Conservation (phyloP, 768 basidiomycete genomes). For the Pulveroboletus sp. region DNA sequence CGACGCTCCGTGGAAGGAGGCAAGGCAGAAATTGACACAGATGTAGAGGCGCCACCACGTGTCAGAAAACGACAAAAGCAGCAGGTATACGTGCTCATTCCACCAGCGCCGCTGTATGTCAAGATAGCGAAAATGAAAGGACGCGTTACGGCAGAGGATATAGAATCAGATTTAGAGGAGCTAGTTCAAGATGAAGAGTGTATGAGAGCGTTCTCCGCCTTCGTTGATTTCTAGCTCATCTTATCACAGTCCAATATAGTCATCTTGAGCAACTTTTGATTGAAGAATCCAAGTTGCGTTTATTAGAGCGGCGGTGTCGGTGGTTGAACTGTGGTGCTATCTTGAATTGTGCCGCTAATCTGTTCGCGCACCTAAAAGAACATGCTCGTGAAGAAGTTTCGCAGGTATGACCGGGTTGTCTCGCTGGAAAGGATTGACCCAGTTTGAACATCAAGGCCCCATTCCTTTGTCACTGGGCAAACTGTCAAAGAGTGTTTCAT, state of each 20-base stretch:
- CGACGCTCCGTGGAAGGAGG: slow-evolving; percentile 16
- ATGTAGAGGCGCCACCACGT: neutral
- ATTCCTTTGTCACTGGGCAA: slow-evolving; percentile 54
- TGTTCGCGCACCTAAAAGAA: slow-evolving; percentile 48
- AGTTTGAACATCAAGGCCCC: slow-evolving; percentile 29
- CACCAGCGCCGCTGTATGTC: slow-evolving; percentile 23
- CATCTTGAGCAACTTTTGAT: slow-evolving; percentile 42
- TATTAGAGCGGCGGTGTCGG: slow-evolving; percentile 49
- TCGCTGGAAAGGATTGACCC: neutral
- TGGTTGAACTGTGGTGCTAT: slow-evolving; percentile 59
- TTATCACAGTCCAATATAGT: slow-evolving; percentile 38
- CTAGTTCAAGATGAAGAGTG: slow-evolving; percentile 26
- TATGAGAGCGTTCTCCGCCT: slow-evolving; percentile 27
- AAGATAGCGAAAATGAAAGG: slow-evolving; percentile 19
- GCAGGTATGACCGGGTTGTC: slow-evolving; percentile 23
- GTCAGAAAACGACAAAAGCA: slow-evolving; percentile 25
- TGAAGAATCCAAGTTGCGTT: slow-evolving; percentile 45
- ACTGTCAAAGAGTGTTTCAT: slow-evolving; percentile 47
- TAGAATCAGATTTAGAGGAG: slow-evolving; percentile 15
- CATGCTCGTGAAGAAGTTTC: slow-evolving; percentile 33
- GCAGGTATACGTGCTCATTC: slow-evolving; percentile 29
- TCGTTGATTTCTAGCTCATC: slow-evolving; percentile 25
- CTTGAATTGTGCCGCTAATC: slow-evolving; percentile 50
- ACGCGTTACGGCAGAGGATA: slow-evolving; percentile 11
- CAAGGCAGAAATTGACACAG: slow-evolving; percentile 6